Evolutionary conservation across 768 basidiomycete genomes (phyloP).

Genomic region (Tulasnella calospora): DNA sequence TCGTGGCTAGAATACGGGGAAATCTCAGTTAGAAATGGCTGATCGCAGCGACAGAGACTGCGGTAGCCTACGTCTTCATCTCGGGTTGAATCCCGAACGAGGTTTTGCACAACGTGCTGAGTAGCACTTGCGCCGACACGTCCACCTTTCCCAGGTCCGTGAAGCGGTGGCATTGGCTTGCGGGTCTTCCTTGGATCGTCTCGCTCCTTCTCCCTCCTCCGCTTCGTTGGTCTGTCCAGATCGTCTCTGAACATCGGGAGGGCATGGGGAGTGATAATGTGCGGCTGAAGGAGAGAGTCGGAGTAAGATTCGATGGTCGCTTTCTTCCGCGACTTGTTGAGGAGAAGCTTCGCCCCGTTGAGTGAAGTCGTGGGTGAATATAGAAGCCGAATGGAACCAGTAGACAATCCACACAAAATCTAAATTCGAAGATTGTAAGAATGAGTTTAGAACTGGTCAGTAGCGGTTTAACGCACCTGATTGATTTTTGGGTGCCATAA

Average conservation of each 20-base stretch:
- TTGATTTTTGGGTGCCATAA: constrained; percentile 97
- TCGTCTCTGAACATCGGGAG: constrained; percentile 90
- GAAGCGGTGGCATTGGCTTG: constrained; percentile 87
- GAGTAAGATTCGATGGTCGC: constrained; percentile 85
- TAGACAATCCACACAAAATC: constrained; percentile 84
- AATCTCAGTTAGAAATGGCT: neutral
- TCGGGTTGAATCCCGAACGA: constrained; percentile 84
- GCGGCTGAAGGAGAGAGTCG: constrained; percentile 74
- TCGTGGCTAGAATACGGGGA: constrained; percentile 61
- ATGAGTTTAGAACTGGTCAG: neutral
- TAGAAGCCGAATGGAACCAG: constrained; percentile 80
- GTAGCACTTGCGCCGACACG: constrained; percentile 95
- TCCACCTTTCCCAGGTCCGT: constrained; percentile 89
- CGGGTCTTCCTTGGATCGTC: constrained; percentile 87
- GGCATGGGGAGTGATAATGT: constrained; percentile 89
- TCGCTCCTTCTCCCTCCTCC: constrained; percentile 84
- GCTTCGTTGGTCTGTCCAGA: constrained; percentile 50
- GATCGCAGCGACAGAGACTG: constrained; percentile 32
- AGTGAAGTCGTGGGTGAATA: constrained; percentile 88
- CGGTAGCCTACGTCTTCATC: constrained; percentile 84
- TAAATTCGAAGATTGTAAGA: constrained; percentile 36
- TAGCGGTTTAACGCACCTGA: constrained; percentile 56
- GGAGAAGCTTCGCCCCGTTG: constrained; percentile 85
- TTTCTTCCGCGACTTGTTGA: constrained; percentile 77
- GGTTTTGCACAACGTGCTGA: constrained; percentile 91